Conservation (phyloP, 176 grass and related monocot genomes). For the Oropetium thomaeum region DNA sequence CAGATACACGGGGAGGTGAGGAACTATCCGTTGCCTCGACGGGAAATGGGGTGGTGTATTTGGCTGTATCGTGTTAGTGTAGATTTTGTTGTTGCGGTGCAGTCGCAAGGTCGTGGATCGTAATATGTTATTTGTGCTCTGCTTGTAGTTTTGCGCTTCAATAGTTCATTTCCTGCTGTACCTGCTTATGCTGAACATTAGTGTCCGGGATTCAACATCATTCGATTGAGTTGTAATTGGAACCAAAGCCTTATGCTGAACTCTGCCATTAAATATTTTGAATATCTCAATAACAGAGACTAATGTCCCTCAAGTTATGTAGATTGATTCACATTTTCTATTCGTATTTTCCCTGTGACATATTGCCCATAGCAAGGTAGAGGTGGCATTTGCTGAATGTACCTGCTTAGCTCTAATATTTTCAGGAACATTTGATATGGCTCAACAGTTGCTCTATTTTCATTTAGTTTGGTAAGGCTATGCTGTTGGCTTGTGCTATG, state of each 20-base stretch:
- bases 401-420: neutral
- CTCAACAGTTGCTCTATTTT: neutral
- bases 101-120: neutral
- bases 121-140: neutral
- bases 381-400: neutral
- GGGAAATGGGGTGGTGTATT: neutral
- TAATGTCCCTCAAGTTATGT: neutral
- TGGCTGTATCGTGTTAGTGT: neutral
- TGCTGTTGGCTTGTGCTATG: neutral
- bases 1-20: conserved; percentile 71
- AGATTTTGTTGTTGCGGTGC: neutral
- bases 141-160: neutral
- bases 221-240: neutral
- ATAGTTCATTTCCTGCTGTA: neutral
- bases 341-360: neutral
- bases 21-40: neutral
- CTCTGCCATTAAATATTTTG: neutral
- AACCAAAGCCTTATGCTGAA: neutral
- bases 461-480: neutral
- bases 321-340: neutral
- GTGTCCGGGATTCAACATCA: neutral
- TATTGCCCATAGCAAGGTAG: neutral
- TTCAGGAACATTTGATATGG: neutral
- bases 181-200: no score
- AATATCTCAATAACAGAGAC: neutral